phyloP scores from a whole-genome alignment of 2,329 filamentous ascomycete genomes.

The Cordyceps javanica region DNA sequence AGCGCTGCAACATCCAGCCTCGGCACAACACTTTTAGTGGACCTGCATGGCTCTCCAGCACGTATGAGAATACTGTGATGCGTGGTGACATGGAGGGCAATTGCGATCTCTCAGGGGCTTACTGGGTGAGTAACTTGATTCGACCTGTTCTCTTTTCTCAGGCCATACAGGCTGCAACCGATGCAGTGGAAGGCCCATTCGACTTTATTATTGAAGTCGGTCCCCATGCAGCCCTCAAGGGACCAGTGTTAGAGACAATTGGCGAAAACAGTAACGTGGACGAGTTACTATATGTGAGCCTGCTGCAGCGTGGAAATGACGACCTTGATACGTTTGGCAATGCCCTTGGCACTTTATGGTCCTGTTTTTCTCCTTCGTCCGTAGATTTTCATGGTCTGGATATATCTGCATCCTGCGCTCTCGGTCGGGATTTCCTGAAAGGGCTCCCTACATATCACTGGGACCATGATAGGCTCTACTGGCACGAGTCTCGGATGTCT shows the following conservation, averaged over 20 bases:
- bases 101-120: constrained; percentile 14
- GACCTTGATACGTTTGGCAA: constrained; percentile 23
- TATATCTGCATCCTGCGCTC: no score
- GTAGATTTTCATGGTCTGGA: not conserved
- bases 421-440: no score
- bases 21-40: not conserved
- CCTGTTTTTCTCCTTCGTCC: not conserved
- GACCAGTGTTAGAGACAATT: no score
- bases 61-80: no score
- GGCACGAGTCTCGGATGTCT: constrained; percentile 19
- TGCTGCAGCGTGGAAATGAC: constrained; percentile 35
- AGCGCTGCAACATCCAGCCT: not conserved
- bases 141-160: constrained; percentile 28
- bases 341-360: not conserved
- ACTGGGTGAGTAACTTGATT: constrained; percentile 34
- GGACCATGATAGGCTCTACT: constrained; percentile 24
- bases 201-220: constrained; percentile 29
- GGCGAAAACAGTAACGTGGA: no score
- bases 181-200: constrained; percentile 15
- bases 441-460: constrained; percentile 27
- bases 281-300: no score
- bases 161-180: no score
- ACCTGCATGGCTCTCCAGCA: constrained; percentile 14
- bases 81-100: constrained; percentile 11
- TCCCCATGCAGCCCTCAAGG: no score